Conservation (phyloP, 2,329 filamentous ascomycete species). For the Teratosphaeria epicoccoides region DNA sequence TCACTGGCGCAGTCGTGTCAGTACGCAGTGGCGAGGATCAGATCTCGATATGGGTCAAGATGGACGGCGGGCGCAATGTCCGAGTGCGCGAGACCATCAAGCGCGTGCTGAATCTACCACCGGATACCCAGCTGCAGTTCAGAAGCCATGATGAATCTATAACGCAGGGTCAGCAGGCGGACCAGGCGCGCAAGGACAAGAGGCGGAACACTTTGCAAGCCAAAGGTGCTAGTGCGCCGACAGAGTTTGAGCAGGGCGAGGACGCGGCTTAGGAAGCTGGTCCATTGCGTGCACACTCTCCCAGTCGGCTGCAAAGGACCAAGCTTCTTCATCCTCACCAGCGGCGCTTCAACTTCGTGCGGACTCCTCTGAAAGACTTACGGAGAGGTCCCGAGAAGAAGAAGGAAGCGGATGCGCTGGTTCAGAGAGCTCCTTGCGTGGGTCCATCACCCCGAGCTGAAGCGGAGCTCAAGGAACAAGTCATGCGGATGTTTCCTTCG, state of each 20-base stretch:
- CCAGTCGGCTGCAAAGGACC: background rate
- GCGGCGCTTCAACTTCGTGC: background rate
- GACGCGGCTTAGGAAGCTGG: background rate
- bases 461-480: too few species aligned
- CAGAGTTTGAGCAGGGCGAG: background rate
- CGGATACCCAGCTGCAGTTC: conserved; percentile 85
- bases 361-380: background rate
- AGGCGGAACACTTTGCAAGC: conserved; percentile 29
- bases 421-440: background rate
- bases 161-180: conserved; percentile 77
- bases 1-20: conserved; percentile 89
- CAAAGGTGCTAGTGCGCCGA: conserved; percentile 6
- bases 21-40: conserved; percentile 94
- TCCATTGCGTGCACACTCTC: background rate
- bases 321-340: background rate
- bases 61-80: conserved; percentile 83
- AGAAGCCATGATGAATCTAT: conserved; percentile 96
- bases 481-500: too few species aligned
- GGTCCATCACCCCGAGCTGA: too few species aligned
- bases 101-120: conserved; percentile 71
- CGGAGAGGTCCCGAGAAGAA: background rate
- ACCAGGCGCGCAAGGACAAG: conserved; percentile 68
- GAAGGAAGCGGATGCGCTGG: background rate
- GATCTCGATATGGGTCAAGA: conserved; percentile 93
- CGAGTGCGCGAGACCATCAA: conserved; percentile 98